phyloP scores from a whole-genome alignment of 2,329 filamentous ascomycete genomes.

The Gaeumannomyces sp. region DNA sequence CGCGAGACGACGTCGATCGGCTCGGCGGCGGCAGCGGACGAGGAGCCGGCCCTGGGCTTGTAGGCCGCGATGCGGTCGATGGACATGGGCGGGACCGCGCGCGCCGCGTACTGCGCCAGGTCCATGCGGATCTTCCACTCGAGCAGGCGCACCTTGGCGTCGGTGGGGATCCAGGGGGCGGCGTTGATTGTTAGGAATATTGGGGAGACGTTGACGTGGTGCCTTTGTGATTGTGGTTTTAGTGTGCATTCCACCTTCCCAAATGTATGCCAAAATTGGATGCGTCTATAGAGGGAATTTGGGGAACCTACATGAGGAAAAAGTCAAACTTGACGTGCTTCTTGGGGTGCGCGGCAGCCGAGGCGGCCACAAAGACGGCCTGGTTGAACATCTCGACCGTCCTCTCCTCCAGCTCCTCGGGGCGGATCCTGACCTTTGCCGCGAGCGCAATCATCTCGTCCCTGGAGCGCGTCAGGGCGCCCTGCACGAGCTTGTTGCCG shows the following conservation, averaged over 20 bases:
- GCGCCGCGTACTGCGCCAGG: constrained; percentile 66
- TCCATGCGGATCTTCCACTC: constrained; percentile 79
- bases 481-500: constrained; percentile 60
- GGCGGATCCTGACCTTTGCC: constrained; percentile 49
- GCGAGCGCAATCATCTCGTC: constrained; percentile 58
- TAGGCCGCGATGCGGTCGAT: constrained; percentile 56
- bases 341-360: constrained; percentile 54
- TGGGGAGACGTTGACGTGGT: constrained; percentile 65
- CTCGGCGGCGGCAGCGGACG: constrained; percentile 23
- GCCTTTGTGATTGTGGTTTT: constrained; percentile 41
- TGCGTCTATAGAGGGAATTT: too few relatives aligned
- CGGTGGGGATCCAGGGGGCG: constrained; percentile 52
- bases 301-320: constrained; percentile 49
- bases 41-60: constrained; percentile 36
- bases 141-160: constrained; percentile 61
- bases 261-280: too few relatives aligned
- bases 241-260: too few relatives aligned
- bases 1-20: constrained; percentile 37
- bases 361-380: constrained; percentile 40
- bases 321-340: constrained; percentile 76
- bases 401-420: constrained; percentile 49
- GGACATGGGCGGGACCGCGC: constrained; percentile 55
- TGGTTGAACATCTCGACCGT: constrained; percentile 64
- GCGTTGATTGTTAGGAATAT: constrained; percentile 66
- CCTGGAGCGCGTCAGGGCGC: constrained; percentile 56